These are phyloP conservation scores for Melanomma pulvis-pyrius DNA, from an alignment of 495 filamentous ascomycete species.

Conservation along the genomic window DNA sequence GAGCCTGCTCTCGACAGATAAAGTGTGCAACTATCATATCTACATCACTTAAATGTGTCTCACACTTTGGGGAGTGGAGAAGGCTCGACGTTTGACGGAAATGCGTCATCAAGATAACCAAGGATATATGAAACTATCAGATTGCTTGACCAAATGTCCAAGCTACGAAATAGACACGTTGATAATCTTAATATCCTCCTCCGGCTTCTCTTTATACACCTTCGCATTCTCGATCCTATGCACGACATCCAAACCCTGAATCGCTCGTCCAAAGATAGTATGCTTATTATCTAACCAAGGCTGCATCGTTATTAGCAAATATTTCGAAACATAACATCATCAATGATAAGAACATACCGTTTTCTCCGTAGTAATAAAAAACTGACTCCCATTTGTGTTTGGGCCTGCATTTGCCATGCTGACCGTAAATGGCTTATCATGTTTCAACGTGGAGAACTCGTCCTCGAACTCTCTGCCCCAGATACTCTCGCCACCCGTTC, in stretches of 20 bases:
- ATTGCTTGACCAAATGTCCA: background rate
- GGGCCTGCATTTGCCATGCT: slow-evolving; percentile 97
- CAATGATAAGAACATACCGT: slow-evolving; percentile 54
- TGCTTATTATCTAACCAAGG: slow-evolving; percentile 97
- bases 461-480: slow-evolving; percentile 97
- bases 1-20: too few species aligned
- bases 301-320: slow-evolving; percentile 40
- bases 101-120: too few species aligned
- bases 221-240: slow-evolving; percentile 92
- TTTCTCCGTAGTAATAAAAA: slow-evolving; percentile 98
- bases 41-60: background rate
- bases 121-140: too few species aligned
- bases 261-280: slow-evolving; percentile 89
- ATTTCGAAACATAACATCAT: background rate
- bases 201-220: slow-evolving; percentile 94
- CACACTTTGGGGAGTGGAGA: background rate
- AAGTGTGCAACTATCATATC: too few species aligned
- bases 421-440: slow-evolving; percentile 94
- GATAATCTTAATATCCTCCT: slow-evolving; percentile 96
- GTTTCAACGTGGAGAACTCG: slow-evolving; percentile 86
- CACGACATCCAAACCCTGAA: slow-evolving; percentile 90
- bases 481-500: slow-evolving; percentile 94
- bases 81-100: too few species aligned
- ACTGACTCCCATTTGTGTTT: slow-evolving; percentile 74
- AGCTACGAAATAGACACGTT: slow-evolving; percentile 67